A percentile compares a stretch with the other conserved stretches of the same genome.
Evolutionary conservation across 2,329 filamentous ascomycete species (phyloP).

Genomic region (Ophiobolus disseminans): DNA sequence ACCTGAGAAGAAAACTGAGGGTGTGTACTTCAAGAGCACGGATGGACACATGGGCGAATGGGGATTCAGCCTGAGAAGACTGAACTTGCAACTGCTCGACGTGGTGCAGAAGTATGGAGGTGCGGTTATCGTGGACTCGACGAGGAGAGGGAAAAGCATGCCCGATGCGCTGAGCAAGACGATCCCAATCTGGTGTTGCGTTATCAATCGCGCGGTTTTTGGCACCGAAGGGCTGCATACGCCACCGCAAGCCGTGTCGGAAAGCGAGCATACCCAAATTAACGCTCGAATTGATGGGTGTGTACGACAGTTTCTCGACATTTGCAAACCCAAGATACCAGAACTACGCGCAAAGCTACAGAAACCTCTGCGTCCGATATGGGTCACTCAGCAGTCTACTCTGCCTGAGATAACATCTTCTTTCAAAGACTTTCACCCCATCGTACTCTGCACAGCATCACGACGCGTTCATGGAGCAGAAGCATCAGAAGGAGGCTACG

Average conservation of each 20-base stretch:
- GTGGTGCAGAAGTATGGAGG: conserved; percentile 72
- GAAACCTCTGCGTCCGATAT: conserved; percentile 79
- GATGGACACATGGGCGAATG: conserved; percentile 92
- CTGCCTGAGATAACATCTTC: conserved; percentile 55
- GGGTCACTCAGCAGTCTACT: conserved; percentile 74
- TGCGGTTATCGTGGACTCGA: conserved; percentile 91
- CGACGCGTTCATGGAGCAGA: conserved; percentile 73
- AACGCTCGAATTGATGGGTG: conserved; percentile 65
- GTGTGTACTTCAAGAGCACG: conserved; percentile 96
- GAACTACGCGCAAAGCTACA: conserved; percentile 63
- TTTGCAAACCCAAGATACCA: conserved; percentile 66
- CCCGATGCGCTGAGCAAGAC: conserved; percentile 95
- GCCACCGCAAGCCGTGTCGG: conserved; percentile 74
- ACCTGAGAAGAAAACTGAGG: conserved; percentile 69
- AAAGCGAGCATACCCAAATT: conserved; percentile 83
- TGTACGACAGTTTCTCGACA: conserved; percentile 59
- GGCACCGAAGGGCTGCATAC: conserved; percentile 66
- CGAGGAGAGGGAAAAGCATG: conserved; percentile 90
- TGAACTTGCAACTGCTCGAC: conserved; percentile 83
- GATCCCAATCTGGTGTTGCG: conserved; percentile 89
- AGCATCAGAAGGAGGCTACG: conserved; percentile 75
- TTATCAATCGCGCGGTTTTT: conserved; percentile 82
- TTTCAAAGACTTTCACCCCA: conserved; percentile 68
- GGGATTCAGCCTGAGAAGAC: conserved; percentile 82
- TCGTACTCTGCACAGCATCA: conserved; percentile 88